Base-by-base conservation (phyloP, 1,284 basidiomycete species). In the Cronartium quercuum region DNA sequence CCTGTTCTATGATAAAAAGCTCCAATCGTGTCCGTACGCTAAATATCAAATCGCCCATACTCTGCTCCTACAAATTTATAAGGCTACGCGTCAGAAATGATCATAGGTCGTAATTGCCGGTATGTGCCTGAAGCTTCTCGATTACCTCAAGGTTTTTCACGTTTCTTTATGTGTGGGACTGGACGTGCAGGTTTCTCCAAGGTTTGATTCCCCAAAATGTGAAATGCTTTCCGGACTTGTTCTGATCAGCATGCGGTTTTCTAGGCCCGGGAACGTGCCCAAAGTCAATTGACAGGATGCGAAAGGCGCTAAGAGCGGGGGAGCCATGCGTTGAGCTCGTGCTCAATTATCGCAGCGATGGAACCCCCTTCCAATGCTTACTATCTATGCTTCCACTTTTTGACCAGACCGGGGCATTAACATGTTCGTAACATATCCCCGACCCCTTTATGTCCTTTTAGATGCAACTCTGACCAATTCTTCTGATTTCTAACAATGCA, bases 81-180 rank as follows among this genome's bases (percentile, higher is more conserved):
- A 40, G 81, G 81, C 37, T 81, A 81, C 75, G 60, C 63, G 0
- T 47, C 75, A 9, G 41, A 75, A 10, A 75, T 76, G 38, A 80
- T 81, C 65, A 78, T 81, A 10, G 80, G 80, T 0, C 75, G 79
- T 47, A 81, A 81, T 76, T 81, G 80, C 67, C 70, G 29, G 29
- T 29, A 29, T 29, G 29, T 29, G 29, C 2, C 29, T 29, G 29
- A 29, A 29, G 29, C 29, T 29, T 29, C 29, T 29, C 29, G 29
- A 29, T 29, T 29, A 29, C 29, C 29, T 29, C 29, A 29, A 29
- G 29, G 2, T 29, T 29, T 1, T 29, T 29, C 29, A 29, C 29
- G 1, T 29, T 29, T 29, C 1, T 1, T 29, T 29, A 29, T 29
- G 29, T 29, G 29, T 29, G 29, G 29, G 29, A 29, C 29, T 2